Evolutionary conservation across 2,329 filamentous ascomycete genomes (phyloP), one percentile per base, ranked within the genome.

Genomic region (Fusarium sp.): DNA sequence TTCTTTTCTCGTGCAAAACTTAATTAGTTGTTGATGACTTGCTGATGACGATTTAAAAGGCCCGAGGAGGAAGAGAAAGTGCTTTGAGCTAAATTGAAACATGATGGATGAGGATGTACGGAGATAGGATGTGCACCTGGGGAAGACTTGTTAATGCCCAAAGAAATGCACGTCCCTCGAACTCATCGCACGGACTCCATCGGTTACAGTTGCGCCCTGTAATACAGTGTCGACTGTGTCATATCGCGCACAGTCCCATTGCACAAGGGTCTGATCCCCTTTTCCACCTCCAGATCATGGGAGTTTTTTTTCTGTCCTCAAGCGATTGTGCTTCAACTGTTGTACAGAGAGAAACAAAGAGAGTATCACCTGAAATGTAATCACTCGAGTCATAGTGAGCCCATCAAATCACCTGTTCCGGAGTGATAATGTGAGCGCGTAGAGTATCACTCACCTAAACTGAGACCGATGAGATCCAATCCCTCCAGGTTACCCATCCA

Each of bases 41-140:
- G 33, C 20, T 38, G 14, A 60, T 58, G 28, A 48, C 33, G 45
- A 48, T 38, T 7, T n/a, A 59, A 56, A 56, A 41, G 66, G 33
- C 7, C 56, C 56, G 48, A 44, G 51, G 36, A 68, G 42, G 36
- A 53, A 33, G 30, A 47, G 11, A 54, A 66, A 47, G 59, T 38
- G 58, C 57, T 62, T 68, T 62, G 71, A 63, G 65, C 73, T 75
- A 76, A 75, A 75, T 74, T 76, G 78, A 79, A 79, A 79, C 78
- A 76, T 58, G 65, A 36, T 57, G 54, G 39, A 65, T 38, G n/a
- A 58, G 31, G 42, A 36, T 28, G 36, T 24, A 55, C 55, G 56
- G 56, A 54, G 36, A 54, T 15, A 8, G 35, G 57, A 60, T 63
- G 61, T 58, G 50, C 61, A 64, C 44, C 59, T 54, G 47, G 58